Conservation (phyloP, 768 basidiomycete genomes). For the Tephrocybe sp. region DNA sequence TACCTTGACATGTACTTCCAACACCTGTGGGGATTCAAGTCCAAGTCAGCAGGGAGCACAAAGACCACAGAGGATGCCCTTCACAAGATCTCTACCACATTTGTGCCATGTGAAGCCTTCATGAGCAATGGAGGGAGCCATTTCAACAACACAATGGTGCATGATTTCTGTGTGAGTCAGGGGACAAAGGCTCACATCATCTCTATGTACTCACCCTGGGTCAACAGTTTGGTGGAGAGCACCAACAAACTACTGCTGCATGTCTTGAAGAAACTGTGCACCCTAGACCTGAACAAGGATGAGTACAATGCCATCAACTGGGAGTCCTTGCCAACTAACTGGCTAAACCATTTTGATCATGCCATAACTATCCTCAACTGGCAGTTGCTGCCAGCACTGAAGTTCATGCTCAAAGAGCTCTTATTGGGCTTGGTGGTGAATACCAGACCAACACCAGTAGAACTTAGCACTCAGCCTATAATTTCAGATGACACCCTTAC, state of each 20-base stretch:
- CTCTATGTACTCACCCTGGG: conserved; percentile 30
- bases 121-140: neutral
- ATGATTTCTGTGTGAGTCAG: neutral
- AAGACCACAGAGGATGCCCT: conserved; percentile 22
- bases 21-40: conserved; percentile 28
- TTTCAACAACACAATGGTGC: neutral
- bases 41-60: conserved; percentile 24
- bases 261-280: too few relatives aligned
- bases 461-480: too few relatives aligned
- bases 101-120: conserved; percentile 3
- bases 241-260: too few relatives aligned
- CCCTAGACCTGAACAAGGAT: conserved; percentile 18
- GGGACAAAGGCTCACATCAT: neutral
- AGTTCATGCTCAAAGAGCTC: too few relatives aligned
- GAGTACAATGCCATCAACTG: neutral
- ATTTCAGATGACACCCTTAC: too few relatives aligned
- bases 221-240: too few relatives aligned
- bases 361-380: too few relatives aligned
- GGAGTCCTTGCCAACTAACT: conserved; percentile 11
- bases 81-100: neutral
- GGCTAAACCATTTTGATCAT: conserved; percentile 35
- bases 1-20: conserved; percentile 30
- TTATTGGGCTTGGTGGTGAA: too few relatives aligned
- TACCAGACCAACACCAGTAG: too few relatives aligned
- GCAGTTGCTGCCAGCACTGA: too few relatives aligned